A percentile compares a stretch with the other conserved stretches of the same genome.
These are phyloP conservation scores for Cladosporium velox DNA, from an alignment of 2,329 filamentous ascomycete species.

Conservation along the genomic window DNA sequence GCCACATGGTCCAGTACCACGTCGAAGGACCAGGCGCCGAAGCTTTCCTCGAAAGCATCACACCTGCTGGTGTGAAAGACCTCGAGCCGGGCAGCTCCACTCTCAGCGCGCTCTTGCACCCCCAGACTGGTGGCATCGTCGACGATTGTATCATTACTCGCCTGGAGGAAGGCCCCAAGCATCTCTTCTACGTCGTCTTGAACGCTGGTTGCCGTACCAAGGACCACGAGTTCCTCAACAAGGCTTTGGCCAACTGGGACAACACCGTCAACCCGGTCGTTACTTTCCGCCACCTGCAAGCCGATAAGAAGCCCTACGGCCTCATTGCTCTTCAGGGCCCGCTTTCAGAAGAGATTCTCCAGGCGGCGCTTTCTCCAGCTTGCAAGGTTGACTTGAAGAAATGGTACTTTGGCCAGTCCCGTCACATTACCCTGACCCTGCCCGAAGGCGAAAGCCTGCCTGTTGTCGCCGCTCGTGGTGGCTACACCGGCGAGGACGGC, in stretches of 20 bases:
- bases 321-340: slow-evolving; percentile 91
- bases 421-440: slow-evolving; percentile 65
- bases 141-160: slow-evolving; percentile 92
- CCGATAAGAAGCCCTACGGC: slow-evolving; percentile 62
- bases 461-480: slow-evolving; percentile 79
- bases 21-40: slow-evolving; percentile 79
- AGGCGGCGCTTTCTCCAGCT: slow-evolving; percentile 58
- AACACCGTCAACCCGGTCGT: slow-evolving; percentile 49
- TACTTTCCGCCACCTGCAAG: slow-evolving; percentile 35
- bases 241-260: slow-evolving; percentile 65
- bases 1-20: slow-evolving; percentile 90
- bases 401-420: slow-evolving; percentile 80
- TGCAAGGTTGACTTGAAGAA: slow-evolving; percentile 56
- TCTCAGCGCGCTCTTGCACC: slow-evolving; percentile 80
- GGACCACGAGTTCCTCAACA: slow-evolving; percentile 74
- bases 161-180: slow-evolving; percentile 55
- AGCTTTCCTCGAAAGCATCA: slow-evolving; percentile 79
- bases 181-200: slow-evolving; percentile 85
- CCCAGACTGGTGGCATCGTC: slow-evolving; percentile 82
- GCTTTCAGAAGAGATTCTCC: slow-evolving; percentile 68
- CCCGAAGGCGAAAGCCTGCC: slow-evolving; percentile 54
- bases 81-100: slow-evolving; percentile 71
- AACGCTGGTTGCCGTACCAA: slow-evolving; percentile 92
- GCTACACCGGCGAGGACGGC: slow-evolving; percentile 97
- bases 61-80: slow-evolving; percentile 69